phyloP scores from a whole-genome alignment of 2,329 filamentous ascomycete genomes.

The Alternaria gansuensis region DNA sequence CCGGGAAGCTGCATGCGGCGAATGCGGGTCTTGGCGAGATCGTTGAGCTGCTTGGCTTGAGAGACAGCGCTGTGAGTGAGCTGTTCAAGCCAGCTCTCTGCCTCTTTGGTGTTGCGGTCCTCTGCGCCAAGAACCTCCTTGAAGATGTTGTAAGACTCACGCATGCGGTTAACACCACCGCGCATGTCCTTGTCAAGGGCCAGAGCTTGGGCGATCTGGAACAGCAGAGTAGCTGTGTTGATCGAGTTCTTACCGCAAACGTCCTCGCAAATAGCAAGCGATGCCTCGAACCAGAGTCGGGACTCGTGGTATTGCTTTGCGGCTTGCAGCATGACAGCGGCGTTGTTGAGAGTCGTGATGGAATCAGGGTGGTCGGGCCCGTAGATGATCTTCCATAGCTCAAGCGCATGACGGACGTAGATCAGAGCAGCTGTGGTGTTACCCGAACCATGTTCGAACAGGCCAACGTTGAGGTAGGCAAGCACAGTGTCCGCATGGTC shows the following conservation, averaged over 20 bases:
- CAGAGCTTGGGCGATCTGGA: slow-evolving; percentile 95
- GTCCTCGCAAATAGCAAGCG: slow-evolving; percentile 85
- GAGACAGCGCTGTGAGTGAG: slow-evolving; percentile 94
- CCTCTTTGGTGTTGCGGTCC: slow-evolving; percentile 98
- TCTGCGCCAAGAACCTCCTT: slow-evolving; percentile 83
- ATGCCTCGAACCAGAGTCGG: slow-evolving; percentile 95
- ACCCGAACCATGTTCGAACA: slow-evolving; percentile 91
- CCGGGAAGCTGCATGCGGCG: slow-evolving; percentile 73
- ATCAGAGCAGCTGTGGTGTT: slow-evolving; percentile 87
- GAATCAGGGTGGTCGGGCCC: slow-evolving; percentile 93
- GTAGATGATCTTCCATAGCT: slow-evolving; percentile 97
- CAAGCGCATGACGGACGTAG: slow-evolving; percentile 90
- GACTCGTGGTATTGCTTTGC: slow-evolving; percentile 95
- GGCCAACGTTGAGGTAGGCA: slow-evolving; percentile 92
- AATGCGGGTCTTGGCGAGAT: slow-evolving; percentile 76
- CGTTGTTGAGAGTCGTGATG: slow-evolving; percentile 98
- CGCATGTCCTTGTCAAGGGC: slow-evolving; percentile 96
- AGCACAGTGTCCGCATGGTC: slow-evolving; percentile 94
- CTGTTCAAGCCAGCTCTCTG: slow-evolving; percentile 94
- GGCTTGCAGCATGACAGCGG: slow-evolving; percentile 96
- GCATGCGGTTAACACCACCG: slow-evolving; percentile 90
- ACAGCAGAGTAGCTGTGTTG: slow-evolving; percentile 92
- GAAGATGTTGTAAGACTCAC: slow-evolving; percentile 97
- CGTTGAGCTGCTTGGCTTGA: slow-evolving; percentile 92
- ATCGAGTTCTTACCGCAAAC: slow-evolving; percentile 90